Base-by-base conservation (phyloP, 2,329 filamentous ascomycete species). In the Zopfia rhizophila region DNA sequence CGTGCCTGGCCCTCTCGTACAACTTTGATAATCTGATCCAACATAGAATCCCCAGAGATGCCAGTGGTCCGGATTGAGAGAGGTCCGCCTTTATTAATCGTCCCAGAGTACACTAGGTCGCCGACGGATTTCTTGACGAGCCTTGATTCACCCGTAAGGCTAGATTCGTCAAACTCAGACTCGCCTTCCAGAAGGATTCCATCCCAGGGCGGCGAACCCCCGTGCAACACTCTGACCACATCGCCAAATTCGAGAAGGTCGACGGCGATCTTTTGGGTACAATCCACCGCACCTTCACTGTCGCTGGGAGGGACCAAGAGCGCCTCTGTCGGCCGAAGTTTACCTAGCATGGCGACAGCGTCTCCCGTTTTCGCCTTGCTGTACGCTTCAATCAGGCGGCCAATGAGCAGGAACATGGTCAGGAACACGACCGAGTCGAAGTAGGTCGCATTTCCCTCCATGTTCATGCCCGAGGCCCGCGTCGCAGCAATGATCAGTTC, bases 351-450 rank as follows among this genome's bases (percentile, higher is more conserved):
- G 23, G 89, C 85, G 2, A 97, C 88, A 1, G 92, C 92, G 67
- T 95, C 89, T 1, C 91, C 91, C 0, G 92, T 91, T 63, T 88
- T 93, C 0, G 91, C 88, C 72, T 96, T 96, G 78, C 89, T 96
- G 75, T 94, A 95, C 1, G 90, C 87, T 75, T 97, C 93, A 10
- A 92, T 84, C 33, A 88, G 80, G n/a, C 88, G 79, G 11, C 83
- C 83, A 30, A 81, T 77, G 1, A 97, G 83, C 16, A 97, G 81
- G 67, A 97, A 97, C 53, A 97, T 80, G 0, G 92, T 96, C 45
- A 97, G 70, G 53, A 97, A 96, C 3, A 96, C 89, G 1, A 97
- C 92, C 0, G 91, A 91, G 69, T 97, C 93, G 66, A 96, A 97
- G 70, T 96, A 97, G 13, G 71, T 68, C 63, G 73, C 68, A 3